Base-by-base conservation (phyloP, 345 rosid species). In the Crucihimalaya himalaica region DNA sequence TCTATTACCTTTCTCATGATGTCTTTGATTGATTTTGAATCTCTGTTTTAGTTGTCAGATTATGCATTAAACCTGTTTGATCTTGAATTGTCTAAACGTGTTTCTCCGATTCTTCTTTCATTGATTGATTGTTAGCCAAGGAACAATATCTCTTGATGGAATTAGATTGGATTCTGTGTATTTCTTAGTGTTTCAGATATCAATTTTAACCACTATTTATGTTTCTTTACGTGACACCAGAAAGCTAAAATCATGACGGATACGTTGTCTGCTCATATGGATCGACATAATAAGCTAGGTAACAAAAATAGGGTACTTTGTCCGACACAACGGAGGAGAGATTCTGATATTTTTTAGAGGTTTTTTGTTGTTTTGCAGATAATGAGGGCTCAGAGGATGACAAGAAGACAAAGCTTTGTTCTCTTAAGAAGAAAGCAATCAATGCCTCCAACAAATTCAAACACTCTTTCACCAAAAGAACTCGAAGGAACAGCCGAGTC, bases 391-490 rank as follows among this genome's bases (percentile, higher is more conserved):
- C 81, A 7, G 95, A 93, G 70, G 93, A 93, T 65, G 93, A 89
- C 16, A 89, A 81, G 88, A 88, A 78, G 81, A 88, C 82, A 21
- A 86, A 82, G 82, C 86, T 89, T 29, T 88, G 84, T 27, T 83
- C 97, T 14, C 54, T 91, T n/a, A 91, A 83, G 85, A 88, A 89
- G 85, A 87, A 83, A 67, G 97, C 96, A 40, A 86, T 89, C 54
- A 86, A 54, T 83, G 97, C 96, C 57, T 91, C 98, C 0, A 81
- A 76, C 81, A 91, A 91, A 83, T 86, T 91, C 53, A 85, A 85
- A 80, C 79, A 86, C 76, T 91, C 98, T 18, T 76, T 86, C 78
- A 85, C 86, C 28, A 89, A 82, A 78, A 91, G 64, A 70, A 71
- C 84, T 29, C 88, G 91, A 29, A 83, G 85, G 70, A 80, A 84